Conservation (phyloP, 306 rosid species). For the Potentilla sterilis region DNA sequence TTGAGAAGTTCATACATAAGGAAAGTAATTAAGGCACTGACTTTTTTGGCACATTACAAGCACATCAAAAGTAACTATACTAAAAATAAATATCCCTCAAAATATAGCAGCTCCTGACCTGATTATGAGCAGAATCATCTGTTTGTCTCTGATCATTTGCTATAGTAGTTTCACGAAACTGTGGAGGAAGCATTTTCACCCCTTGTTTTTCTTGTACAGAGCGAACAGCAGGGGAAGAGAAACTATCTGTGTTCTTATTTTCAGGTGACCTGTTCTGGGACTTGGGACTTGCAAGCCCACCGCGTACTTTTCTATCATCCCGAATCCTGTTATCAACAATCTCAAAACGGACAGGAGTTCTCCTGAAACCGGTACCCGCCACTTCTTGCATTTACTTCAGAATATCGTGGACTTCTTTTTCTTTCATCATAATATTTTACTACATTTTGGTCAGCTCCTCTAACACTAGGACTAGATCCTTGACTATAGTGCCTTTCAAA, state of each 20-base stretch:
- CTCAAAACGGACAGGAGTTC: slow-evolving; percentile 58
- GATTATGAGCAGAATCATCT: slow-evolving; percentile 28
- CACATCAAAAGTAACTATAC: not conserved
- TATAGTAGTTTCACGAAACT: slow-evolving; percentile 34
- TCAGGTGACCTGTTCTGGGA: slow-evolving; percentile 29
- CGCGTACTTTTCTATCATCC: slow-evolving; percentile 41
- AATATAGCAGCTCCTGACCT: slow-evolving; percentile 27
- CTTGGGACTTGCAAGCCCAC: slow-evolving; percentile 39
- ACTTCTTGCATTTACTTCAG: slow-evolving; percentile 34
- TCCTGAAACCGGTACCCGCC: slow-evolving; percentile 30
- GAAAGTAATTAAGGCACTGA: not conserved
- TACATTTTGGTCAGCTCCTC: slow-evolving; percentile 31
- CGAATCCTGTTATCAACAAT: slow-evolving; percentile 80
- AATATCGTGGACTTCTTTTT: slow-evolving; percentile 56
- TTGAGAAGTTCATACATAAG: not conserved
- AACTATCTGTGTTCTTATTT: slow-evolving; percentile 26
- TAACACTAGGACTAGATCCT: slow-evolving; percentile 40
- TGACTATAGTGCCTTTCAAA: slow-evolving; percentile 16
- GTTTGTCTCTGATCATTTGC: slow-evolving; percentile 23
- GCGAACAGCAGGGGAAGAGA: slow-evolving; percentile 23
- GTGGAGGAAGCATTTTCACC: slow-evolving; percentile 33
- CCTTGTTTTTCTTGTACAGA: slow-evolving; percentile 21
- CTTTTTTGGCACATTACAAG: not conserved
- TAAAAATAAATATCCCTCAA: slow-evolving; percentile 13
- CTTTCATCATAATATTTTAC: slow-evolving; percentile 60